phyloP scores from a whole-genome alignment of 352 stramenopile genomes.

The Phytophthora citrophthora region DNA sequence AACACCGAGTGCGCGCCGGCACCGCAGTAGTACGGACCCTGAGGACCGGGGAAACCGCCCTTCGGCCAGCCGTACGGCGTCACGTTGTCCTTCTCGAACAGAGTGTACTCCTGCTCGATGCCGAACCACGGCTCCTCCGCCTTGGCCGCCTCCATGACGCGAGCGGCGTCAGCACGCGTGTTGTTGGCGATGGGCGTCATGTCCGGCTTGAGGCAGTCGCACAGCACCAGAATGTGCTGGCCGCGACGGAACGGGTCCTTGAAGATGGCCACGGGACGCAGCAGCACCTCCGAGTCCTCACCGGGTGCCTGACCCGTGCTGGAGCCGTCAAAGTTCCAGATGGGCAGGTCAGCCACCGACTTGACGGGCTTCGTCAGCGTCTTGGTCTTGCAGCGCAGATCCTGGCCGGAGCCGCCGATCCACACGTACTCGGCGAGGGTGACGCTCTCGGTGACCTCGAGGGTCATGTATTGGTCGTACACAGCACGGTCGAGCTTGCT shows the following conservation, averaged over 20 bases:
- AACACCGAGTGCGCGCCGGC: slow-evolving; percentile 96
- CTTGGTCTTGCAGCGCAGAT: slow-evolving; percentile 94
- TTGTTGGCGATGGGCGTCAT: slow-evolving; percentile 93
- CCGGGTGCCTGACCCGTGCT: slow-evolving; percentile 97
- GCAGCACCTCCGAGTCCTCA: slow-evolving; percentile 97
- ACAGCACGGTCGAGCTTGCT: slow-evolving; percentile 84
- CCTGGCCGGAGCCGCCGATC: slow-evolving; percentile 93
- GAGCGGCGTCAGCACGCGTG: slow-evolving; percentile 79
- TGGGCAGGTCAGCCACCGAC: slow-evolving; percentile 85
- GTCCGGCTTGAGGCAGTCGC: slow-evolving; percentile 96
- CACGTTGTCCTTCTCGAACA: slow-evolving; percentile 90
- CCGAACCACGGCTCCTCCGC: slow-evolving; percentile 92
- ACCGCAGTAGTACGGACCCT: slow-evolving; percentile 94
- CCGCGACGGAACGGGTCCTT: slow-evolving; percentile 96
- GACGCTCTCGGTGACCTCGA: slow-evolving; percentile 49
- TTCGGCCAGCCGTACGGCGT: slow-evolving; percentile 94
- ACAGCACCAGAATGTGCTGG: slow-evolving; percentile 97
- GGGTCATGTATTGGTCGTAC: slow-evolving; percentile 83
- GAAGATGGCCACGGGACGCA: slow-evolving; percentile 94
- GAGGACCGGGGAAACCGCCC: slow-evolving; percentile 88
- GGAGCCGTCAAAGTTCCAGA: slow-evolving; percentile 98
- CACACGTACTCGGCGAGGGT: slow-evolving; percentile 95
- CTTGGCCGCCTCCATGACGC: slow-evolving; percentile 73
- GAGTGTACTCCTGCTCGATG: slow-evolving; percentile 98
- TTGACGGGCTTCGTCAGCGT: slow-evolving; percentile 82